Conservation (phyloP, 768 basidiomycete genomes). For the Lyophyllum semitale region DNA sequence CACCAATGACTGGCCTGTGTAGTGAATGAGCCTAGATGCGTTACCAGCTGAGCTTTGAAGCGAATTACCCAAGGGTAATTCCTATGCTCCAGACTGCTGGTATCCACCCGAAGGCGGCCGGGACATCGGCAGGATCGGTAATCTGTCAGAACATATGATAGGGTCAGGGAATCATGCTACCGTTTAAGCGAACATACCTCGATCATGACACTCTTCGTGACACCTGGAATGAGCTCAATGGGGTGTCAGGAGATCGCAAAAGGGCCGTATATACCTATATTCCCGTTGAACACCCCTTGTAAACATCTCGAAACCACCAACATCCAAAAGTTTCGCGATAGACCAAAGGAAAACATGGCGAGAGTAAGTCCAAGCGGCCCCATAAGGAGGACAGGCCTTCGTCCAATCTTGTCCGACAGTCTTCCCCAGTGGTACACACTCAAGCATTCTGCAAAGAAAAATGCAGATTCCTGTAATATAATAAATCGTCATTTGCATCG, state of each 20-base stretch:
- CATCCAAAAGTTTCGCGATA: constrained; percentile 31
- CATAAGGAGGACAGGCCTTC: constrained; percentile 33
- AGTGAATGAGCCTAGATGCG: neutral
- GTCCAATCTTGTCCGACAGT: constrained; percentile 36
- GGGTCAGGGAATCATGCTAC: neutral
- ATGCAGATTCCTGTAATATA: constrained; percentile 34
- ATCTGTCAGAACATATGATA: constrained; percentile 7
- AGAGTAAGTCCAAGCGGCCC: constrained; percentile 32
- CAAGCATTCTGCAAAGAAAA: constrained; percentile 36
- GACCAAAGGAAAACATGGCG: constrained; percentile 33
- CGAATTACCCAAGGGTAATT: constrained; percentile 22
- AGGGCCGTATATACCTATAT: constrained; percentile 28
- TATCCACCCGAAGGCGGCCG: constrained; percentile 10
- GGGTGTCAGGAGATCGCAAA: neutral
- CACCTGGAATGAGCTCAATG: neutral
- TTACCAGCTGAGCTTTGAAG: neutral
- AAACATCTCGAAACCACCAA: constrained; percentile 27
- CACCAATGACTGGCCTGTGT: constrained; percentile 28
- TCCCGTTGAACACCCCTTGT: constrained; percentile 41
- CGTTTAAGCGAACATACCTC: neutral
- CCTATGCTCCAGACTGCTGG: constrained; percentile 15
- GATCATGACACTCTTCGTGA: constrained; percentile 2
- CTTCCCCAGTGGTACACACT: constrained; percentile 35
- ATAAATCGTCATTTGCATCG: neutral
- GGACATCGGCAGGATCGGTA: constrained; percentile 9